Conservation (phyloP, 2,329 filamentous ascomycete genomes). For the Boeremia exigua region DNA sequence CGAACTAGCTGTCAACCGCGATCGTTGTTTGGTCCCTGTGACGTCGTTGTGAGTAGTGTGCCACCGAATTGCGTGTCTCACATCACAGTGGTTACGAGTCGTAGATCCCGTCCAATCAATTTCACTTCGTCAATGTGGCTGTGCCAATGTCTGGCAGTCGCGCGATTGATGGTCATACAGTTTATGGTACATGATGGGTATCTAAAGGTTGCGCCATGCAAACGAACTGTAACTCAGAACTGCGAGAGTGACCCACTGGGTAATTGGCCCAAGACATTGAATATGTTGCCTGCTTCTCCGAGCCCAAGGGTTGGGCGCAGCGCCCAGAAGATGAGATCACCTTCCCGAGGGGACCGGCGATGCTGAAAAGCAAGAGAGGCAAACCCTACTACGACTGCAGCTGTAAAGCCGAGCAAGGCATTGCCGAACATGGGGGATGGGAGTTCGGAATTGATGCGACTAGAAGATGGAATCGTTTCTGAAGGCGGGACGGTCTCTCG, state of each 20-base stretch:
- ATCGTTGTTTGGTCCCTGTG: slow-evolving; percentile 8
- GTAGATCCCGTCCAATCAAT: neutral
- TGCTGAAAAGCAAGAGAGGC: slow-evolving; percentile 40
- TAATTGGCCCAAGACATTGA: slow-evolving; percentile 37
- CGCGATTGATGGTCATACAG: neutral
- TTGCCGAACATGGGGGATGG: slow-evolving; percentile 39
- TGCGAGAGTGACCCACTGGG: slow-evolving; percentile 24
- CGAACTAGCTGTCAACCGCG: neutral
- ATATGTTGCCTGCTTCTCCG: slow-evolving; percentile 42
- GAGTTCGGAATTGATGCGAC: slow-evolving; percentile 28
- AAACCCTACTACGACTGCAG: slow-evolving; percentile 31
- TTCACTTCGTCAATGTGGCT: neutral
- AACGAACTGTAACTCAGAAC: slow-evolving; percentile 13
- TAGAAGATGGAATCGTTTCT: slow-evolving; percentile 13
- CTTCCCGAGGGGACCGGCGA: slow-evolving; percentile 40
- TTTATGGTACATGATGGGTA: slow-evolving; percentile 16
- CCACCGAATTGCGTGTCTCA: neutral
- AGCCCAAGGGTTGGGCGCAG: slow-evolving; percentile 32
- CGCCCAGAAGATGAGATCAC: slow-evolving; percentile 45
- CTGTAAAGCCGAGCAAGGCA: slow-evolving; percentile 29
- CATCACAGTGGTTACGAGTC: slow-evolving; percentile 3
- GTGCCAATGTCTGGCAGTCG: neutral
- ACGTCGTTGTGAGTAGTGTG: slow-evolving; percentile 3
- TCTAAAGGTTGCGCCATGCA: slow-evolving; percentile 21
- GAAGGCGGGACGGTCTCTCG: slow-evolving; percentile 16